Percentiles rank a stretch among this genome's conserved stretches.
These are phyloP conservation scores for Saccharomycopsis guyanensis DNA, from an alignment of 805 yeast genomes.

Conservation along the genomic window DNA sequence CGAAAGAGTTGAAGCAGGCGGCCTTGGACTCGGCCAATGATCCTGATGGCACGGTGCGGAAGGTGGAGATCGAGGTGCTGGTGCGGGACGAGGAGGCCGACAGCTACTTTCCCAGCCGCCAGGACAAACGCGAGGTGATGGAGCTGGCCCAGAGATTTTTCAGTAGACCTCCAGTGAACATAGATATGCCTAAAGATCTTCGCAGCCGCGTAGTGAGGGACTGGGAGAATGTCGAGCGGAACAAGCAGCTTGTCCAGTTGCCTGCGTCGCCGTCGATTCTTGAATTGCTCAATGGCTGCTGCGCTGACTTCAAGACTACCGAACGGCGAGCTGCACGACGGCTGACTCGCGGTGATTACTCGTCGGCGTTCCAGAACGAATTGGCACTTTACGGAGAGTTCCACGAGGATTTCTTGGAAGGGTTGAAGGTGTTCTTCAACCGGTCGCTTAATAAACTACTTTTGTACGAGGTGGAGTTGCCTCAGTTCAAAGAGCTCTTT, in stretches of 20 bases:
- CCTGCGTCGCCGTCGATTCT: constrained; percentile 53
- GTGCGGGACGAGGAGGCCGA: neutral
- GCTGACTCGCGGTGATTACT: neutral
- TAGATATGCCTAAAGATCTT: constrained; percentile 56
- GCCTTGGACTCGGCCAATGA: constrained; percentile 29
- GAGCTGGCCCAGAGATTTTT: constrained; percentile 26
- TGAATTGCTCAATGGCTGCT: constrained; percentile 37
- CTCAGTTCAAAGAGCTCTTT: constrained; percentile 54
- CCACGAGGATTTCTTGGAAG: constrained; percentile 56
- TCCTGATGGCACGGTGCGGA: neutral
- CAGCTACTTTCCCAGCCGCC: constrained; percentile 1
- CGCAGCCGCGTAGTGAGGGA: constrained; percentile 76
- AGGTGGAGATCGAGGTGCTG: constrained; percentile 6
- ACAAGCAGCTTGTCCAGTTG: constrained; percentile 56
- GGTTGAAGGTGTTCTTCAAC: constrained; percentile 67
- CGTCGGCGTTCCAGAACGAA: constrained; percentile 22
- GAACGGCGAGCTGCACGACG: neutral
- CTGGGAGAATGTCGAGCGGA: constrained; percentile 85
- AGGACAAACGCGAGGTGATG: neutral
- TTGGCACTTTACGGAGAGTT: constrained; percentile 38
- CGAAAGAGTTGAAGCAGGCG: constrained; percentile 49
- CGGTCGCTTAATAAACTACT: constrained; percentile 58
- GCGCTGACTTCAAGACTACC: neutral
- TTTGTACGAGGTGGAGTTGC: constrained; percentile 67
- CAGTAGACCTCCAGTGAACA: constrained; percentile 34